phyloP scores from a whole-genome alignment of 305 asterid species.

The Fraxinus ornus region DNA sequence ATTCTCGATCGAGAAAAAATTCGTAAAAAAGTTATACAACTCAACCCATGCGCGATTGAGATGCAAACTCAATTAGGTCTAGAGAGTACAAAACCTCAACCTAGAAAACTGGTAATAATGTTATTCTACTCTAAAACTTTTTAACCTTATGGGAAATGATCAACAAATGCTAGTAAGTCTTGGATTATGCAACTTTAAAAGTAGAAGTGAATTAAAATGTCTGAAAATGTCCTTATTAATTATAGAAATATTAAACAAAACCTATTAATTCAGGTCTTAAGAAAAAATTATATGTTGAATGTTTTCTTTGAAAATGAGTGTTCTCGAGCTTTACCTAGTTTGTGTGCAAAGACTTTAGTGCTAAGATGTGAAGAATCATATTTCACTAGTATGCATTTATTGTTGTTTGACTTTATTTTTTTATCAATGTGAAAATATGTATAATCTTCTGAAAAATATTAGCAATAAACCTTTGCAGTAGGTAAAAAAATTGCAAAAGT shows the following conservation, averaged over 20 bases:
- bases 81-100: not conserved
- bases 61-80: not conserved
- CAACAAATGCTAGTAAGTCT: not conserved
- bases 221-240: no score
- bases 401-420: not conserved
- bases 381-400: not conserved
- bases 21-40: not conserved
- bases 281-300: no score
- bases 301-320: not conserved
- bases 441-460: no score
- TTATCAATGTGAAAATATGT: not conserved
- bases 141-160: not conserved
- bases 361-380: not conserved
- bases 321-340: not conserved
- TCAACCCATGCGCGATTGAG: not conserved
- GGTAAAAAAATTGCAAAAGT: not conserved
- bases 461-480: no score
- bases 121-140: not conserved
- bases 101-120: not conserved
- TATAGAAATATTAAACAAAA: no score
- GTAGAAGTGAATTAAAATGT: not conserved
- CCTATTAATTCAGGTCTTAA: no score
- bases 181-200: not conserved
- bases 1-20: not conserved
- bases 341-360: not conserved